Conservation (phyloP, 257 asterid species). For the Solanum virginianum region DNA sequence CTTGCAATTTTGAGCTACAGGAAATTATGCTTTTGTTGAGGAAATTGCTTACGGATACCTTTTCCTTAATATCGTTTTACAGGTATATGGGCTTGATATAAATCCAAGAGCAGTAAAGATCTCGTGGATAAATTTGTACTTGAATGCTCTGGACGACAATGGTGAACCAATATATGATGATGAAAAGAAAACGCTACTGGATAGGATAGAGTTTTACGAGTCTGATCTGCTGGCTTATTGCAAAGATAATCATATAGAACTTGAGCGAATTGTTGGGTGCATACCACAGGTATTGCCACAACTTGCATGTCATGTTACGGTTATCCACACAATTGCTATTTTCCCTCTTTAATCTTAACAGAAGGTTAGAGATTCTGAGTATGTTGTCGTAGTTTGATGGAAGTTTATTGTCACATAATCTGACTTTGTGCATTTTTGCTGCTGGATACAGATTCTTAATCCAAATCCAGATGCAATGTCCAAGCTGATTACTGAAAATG, state of each 20-base stretch:
- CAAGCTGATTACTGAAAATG: constrained; percentile 85
- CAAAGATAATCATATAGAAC: constrained; percentile 76
- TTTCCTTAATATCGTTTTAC: neutral
- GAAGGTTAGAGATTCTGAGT: neutral
- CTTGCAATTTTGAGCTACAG: neutral
- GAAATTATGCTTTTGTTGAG: neutral
- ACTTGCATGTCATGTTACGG: neutral
- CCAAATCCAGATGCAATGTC: constrained; percentile 99
- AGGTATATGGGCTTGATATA: constrained; percentile 99
- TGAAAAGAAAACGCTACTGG: constrained; percentile 77
- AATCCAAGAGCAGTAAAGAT: constrained; percentile 95
- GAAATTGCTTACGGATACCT: neutral
- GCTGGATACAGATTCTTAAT: constrained; percentile 67
- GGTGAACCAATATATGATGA: constrained; percentile 79
- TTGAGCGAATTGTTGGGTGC: constrained; percentile 96
- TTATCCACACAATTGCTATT: neutral
- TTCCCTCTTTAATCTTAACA: neutral
- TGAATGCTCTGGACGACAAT: constrained; percentile 85
- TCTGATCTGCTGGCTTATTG: constrained; percentile 93
- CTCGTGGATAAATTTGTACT: constrained; percentile 95
- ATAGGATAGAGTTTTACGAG: constrained; percentile 89
- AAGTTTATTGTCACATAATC: neutral
- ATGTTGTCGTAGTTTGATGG: neutral
- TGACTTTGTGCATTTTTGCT: neutral
- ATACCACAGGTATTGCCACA: constrained; percentile 80